phyloP scores from a whole-genome alignment of 257 asterid species.

The Solanum phureja region DNA sequence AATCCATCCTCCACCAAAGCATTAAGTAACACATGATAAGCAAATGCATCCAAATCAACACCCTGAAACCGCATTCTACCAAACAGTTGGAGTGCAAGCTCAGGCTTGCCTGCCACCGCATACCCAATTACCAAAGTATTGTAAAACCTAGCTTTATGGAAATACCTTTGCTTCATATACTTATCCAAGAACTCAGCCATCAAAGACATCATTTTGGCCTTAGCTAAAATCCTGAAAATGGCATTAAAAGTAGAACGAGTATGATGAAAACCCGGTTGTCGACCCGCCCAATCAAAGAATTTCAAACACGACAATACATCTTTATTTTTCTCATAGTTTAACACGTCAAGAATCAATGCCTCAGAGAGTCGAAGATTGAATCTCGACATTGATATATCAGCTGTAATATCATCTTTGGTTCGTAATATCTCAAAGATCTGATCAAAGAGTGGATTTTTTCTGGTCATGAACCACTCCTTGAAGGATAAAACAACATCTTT shows the following conservation, averaged over 20 bases:
- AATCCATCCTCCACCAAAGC: slow-evolving; percentile 53
- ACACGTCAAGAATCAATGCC: slow-evolving; percentile 37
- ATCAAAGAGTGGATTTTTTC: slow-evolving; percentile 36
- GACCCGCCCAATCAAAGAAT: slow-evolving; percentile 95
- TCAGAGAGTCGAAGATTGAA: slow-evolving; percentile 46
- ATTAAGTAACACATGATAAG: slow-evolving; percentile 66
- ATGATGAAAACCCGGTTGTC: slow-evolving; percentile 61
- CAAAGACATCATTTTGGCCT: slow-evolving; percentile 35
- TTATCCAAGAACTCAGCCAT: slow-evolving; percentile 43
- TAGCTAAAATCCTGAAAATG: slow-evolving; percentile 47
- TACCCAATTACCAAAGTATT: slow-evolving; percentile 66
- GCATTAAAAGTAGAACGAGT: slow-evolving; percentile 56
- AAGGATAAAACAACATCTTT: slow-evolving; percentile 28
- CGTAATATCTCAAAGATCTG: slow-evolving; percentile 48
- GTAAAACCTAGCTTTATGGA: slow-evolving; percentile 20
- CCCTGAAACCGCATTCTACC: slow-evolving; percentile 78
- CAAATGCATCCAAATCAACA: slow-evolving; percentile 47
- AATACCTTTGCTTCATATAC: slow-evolving; percentile 19
- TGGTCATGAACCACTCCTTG: slow-evolving; percentile 17
- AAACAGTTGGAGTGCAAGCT: slow-evolving; percentile 53
- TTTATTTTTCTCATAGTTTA: slow-evolving; percentile 32
- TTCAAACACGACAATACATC: slow-evolving; percentile 63
- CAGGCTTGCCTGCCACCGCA: slow-evolving; percentile 60
- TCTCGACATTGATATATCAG: slow-evolving; percentile 34
- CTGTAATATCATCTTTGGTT: slow-evolving; percentile 29